A percentile compares a stretch with the other conserved stretches of the same genome.
Evolutionary conservation across 495 filamentous ascomycete species (phyloP).

Genomic region (Xylaria scruposa): DNA sequence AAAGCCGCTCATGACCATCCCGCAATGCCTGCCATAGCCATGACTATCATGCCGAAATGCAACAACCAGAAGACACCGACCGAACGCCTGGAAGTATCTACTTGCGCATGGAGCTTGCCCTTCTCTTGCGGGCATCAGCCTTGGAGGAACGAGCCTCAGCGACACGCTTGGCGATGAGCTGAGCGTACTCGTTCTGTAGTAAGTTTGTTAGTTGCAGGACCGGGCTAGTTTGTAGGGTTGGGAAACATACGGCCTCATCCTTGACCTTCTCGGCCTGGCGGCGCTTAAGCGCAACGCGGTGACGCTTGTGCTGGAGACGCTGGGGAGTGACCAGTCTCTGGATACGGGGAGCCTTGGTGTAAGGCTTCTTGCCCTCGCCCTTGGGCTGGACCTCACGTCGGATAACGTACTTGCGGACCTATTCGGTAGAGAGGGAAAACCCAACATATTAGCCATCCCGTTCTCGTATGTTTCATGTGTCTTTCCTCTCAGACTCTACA

Average conservation of each 20-base stretch:
- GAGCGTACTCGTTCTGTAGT: constrained; percentile 84
- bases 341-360: constrained; percentile 99
- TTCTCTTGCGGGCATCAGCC: constrained; percentile 90
- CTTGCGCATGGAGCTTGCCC: constrained; percentile 95
- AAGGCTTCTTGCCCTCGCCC: constrained; percentile 92
- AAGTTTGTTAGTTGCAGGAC: constrained; percentile 44
- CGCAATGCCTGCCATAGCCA: constrained; percentile 37
- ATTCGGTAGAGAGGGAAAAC: constrained; percentile 39
- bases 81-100: constrained; percentile 60
- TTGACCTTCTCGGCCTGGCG: constrained; percentile 91
- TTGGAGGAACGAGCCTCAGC: constrained; percentile 90
- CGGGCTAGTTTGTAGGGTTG: background rate
- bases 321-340: constrained; percentile 99
- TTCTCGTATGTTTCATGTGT: constrained; percentile 26
- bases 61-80: constrained; percentile 48
- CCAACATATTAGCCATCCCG: constrained; percentile 47
- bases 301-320: constrained; percentile 99
- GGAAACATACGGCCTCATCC: constrained; percentile 91
- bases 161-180: constrained; percentile 93
- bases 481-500: constrained; percentile 60
- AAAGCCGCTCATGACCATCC: constrained; percentile 34
- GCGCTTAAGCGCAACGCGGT: constrained; percentile 96
- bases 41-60: constrained; percentile 46
- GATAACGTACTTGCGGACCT: constrained; percentile 99
- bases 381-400: constrained; percentile 95